Conservation (phyloP, 2,329 filamentous ascomycete genomes). For the Beauveria pseudobassiana region DNA sequence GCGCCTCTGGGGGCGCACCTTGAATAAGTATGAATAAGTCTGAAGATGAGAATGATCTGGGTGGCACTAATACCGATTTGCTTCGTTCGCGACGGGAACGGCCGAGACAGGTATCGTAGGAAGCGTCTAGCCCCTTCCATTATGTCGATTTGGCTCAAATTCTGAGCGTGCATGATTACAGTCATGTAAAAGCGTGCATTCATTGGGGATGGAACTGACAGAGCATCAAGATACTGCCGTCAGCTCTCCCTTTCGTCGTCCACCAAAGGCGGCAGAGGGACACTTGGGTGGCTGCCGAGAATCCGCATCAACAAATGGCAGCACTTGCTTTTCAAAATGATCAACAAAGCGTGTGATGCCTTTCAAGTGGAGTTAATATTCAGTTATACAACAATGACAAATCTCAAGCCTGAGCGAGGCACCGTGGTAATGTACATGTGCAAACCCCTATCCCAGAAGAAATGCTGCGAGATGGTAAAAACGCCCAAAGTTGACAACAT, state of each 20-base stretch:
- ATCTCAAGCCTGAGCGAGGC: constrained; percentile 7
- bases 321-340: not conserved
- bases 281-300: not conserved
- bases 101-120: not conserved
- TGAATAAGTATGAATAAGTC: not conserved
- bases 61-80: not conserved
- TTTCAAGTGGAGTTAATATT: constrained; percentile 11
- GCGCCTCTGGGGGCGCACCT: no score
- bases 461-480: constrained; percentile 5
- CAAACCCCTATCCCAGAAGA: constrained; percentile 2
- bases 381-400: constrained; percentile 7
- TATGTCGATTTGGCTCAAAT: not conserved
- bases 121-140: not conserved
- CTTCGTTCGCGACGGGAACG: not conserved
- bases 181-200: not conserved
- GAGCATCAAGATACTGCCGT: not conserved
- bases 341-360: not conserved
- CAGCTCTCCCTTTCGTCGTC: not conserved
- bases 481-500: constrained; percentile 8
- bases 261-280: not conserved
- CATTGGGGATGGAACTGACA: not conserved
- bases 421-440: constrained; percentile 11
- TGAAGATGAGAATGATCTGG: not conserved
- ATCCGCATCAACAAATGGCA: not conserved
- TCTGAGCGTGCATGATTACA: not conserved